A percentile compares a stretch with the other conserved stretches of the same genome.
These are phyloP conservation scores for Chaetomium olivaceum DNA, from an alignment of 2,329 filamentous ascomycete genomes.

Conservation along the genomic window DNA sequence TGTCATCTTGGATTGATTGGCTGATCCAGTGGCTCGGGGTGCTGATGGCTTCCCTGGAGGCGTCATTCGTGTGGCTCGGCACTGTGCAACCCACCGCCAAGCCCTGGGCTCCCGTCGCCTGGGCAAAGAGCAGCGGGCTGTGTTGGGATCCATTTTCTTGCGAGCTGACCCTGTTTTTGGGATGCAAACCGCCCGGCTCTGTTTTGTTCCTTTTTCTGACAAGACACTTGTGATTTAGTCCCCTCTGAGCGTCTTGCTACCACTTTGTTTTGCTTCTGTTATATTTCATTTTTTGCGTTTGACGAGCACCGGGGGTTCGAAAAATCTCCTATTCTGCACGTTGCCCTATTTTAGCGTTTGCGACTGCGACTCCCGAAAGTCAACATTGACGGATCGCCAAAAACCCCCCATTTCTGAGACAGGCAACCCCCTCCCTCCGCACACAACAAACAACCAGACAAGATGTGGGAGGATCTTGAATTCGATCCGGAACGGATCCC, in stretches of 20 bases:
- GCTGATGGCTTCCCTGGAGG: neutral
- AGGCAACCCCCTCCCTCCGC: neutral
- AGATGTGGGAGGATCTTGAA: conserved; percentile 52
- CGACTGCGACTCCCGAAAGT: neutral
- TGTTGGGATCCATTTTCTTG: conserved; percentile 25
- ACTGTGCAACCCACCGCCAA: conserved; percentile 18
- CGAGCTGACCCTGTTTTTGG: conserved; percentile 19
- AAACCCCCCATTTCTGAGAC: neutral
- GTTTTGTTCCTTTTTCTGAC: conserved; percentile 1
- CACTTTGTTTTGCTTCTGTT: neutral
- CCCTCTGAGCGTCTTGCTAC: no score
- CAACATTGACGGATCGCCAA: conserved; percentile 8
- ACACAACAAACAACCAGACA: conserved; percentile 15
- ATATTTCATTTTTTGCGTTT: neutral
- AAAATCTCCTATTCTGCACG: neutral
- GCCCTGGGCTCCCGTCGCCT: conserved; percentile 20
- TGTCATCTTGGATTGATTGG: neutral
- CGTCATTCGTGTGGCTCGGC: conserved; percentile 27
- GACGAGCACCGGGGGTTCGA: neutral
- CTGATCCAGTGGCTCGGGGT: neutral
- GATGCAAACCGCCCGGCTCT: conserved; percentile 10
- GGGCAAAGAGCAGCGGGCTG: conserved; percentile 26
- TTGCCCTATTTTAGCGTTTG: neutral
- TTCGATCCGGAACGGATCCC: conserved; percentile 57
- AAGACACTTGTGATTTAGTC: neutral